Base-by-base conservation (phyloP, 225 moss, liverwort and hornwort genomes). In the Polytrichum commune region DNA sequence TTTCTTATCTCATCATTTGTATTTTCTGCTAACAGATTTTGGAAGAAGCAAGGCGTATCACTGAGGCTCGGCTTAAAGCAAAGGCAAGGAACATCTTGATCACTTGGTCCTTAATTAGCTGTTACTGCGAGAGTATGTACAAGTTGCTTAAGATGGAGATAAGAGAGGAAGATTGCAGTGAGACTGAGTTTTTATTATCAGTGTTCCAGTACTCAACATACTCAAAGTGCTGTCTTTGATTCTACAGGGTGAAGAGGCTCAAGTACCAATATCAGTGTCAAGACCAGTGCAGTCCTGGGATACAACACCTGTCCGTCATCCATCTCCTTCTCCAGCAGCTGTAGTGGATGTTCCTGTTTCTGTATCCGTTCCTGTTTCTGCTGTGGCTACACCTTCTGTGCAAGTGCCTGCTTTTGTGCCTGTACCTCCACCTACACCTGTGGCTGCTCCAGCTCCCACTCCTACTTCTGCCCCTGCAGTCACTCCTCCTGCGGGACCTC, bases 11-110 rank as follows among this genome's bases (percentile, higher is more conserved):
- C 26, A 23, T 55, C 10, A 46, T 46, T 46, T 16, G 35, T 66
- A 23, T 63, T 70, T 60, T 60, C 66, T 7, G 16, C 72, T 29
- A 62, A 54, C 84, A 92, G 92, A 71, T 93, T 75, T 75, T 97
- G 79, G 88, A 92, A 68, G 88, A 94, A 77, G 96, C 96, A 32
- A 92, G 88, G 79, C 89, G 90, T 64, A 97, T 97, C 74, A 89
- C 76, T 53, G 94, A 94, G 79, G 89, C 88, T 71, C 93, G 96
- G 54, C 75, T 92, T 7, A 90, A 87, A 82, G 86, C 90, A 16
- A 93, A 93, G 92, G 96, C 88, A 55, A 69, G 75, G 29, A 28
- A 27, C 35, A 19, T 66, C 6, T 29, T 6, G 23, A 20, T 58
- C 5, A n/a, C 33, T 65, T 66, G 26, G 33, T 66, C 16, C 65